Evolutionary conservation across 2,329 filamentous ascomycete species (phyloP), one percentile per base, ranked within the genome.

Genomic region (Acephala macrosclerotiorum): DNA sequence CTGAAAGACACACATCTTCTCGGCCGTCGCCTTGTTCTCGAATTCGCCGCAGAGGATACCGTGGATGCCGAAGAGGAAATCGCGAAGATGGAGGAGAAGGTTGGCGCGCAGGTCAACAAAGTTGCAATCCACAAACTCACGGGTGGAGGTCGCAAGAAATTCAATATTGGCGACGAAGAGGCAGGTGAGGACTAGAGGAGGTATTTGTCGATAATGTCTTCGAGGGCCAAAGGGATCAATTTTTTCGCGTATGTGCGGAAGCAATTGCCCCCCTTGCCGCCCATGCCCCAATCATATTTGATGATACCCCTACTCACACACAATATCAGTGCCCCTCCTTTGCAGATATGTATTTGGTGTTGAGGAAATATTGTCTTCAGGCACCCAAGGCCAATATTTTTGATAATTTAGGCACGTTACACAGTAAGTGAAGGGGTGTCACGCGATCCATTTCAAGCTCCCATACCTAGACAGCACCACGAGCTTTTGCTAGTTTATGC

Each of bases 31-130:
- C 84, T 99, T 74, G 93, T 98, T 63, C 85, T 99, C 68, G 93
- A 97, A 77, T 98, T 94, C 81, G 95, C 94, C 45, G 90, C 93
- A 75, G 92, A 91, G 70, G 96, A 98, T 74, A 87, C 92, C 45
- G 85, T 96, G 71, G 94, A 98, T 81, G 90, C 96, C 2, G 96
- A 99, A 82, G 93, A 94, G 80, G 94, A 98, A 81, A 96, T 99
- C 77, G 90, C 92, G 78, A 95, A 93, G 82, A 97, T 99, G 91
- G 93, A 97, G 81, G 92, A 92, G 85, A 99, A 97, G 85, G 91
- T 96, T 76, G 92, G 92, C 68, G 89, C 90, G 67, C 95, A 98
- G 81, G 88, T 92, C 78, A 92, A 96, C 82, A 96, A 94, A 81
- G 91, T 98, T 75, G 92, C 92, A 73, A 83, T 97, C 75, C 93